phyloP scores from a whole-genome alignment of 768 basidiomycete genomes.

The Boletus sp. region DNA sequence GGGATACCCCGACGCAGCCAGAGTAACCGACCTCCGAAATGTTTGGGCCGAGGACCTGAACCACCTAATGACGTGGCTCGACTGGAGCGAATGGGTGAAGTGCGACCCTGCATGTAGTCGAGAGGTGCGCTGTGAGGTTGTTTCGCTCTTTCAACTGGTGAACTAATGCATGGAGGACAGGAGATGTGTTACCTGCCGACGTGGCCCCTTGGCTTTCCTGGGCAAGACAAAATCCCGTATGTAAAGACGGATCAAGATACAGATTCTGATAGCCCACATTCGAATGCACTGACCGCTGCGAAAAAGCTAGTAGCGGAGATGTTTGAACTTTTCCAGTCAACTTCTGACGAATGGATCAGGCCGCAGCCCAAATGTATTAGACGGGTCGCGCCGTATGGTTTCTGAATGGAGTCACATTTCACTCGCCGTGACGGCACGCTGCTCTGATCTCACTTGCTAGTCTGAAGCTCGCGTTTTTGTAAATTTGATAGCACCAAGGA shows the following conservation, averaged over 20 bases:
- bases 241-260: background rate
- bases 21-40: slow-evolving; percentile 7
- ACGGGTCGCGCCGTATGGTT: slow-evolving; percentile 1
- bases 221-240: background rate
- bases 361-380: slow-evolving; percentile 15
- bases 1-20: background rate
- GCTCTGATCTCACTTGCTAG: background rate
- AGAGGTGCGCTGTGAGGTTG: slow-evolving; percentile 31
- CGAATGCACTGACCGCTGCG: background rate
- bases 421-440: background rate
- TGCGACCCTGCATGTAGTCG: slow-evolving; percentile 44
- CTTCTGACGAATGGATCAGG: slow-evolving; percentile 4
- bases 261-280: background rate
- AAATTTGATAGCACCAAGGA: too few relatives aligned
- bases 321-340: background rate
- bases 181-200: slow-evolving; percentile 21
- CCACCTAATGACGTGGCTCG: slow-evolving; percentile 45
- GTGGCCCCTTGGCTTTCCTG: slow-evolving; percentile 16
- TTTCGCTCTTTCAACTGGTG: background rate
- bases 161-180: background rate
- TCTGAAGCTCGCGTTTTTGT: background rate
- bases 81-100: slow-evolving; percentile 48
- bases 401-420: background rate
- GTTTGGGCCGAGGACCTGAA: slow-evolving; percentile 35
- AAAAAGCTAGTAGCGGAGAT: background rate